Evolutionary conservation across 192 early-diverging fungal genomes (phyloP), one percentile per base, ranked within the genome.

Genomic region (Pilobolus umbonatus): DNA sequence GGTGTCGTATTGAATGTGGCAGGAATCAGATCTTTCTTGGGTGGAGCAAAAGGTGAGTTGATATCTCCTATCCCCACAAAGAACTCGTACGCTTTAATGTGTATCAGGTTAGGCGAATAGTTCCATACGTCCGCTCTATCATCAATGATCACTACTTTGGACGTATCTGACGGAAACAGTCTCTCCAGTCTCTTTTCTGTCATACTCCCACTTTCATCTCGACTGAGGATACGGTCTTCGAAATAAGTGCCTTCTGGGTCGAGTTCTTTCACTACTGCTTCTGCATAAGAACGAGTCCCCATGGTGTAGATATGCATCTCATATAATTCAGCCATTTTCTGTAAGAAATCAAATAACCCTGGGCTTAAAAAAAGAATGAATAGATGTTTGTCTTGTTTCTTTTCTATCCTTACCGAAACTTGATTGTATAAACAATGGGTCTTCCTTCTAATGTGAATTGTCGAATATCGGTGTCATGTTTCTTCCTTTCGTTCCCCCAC

Each of bases 281-380:
- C 80, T 38, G 97, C 97, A 69, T 99, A 99, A 21, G 84, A 77
- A 12, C 94, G 82, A 3, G 94, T 91, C 29, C 97, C 97, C 95
- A 98, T 96, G 1, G 97, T 99, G 67, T 99, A 99, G 53, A 99
- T 94, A 67, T 99, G 97, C 72, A 98, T 75, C 73, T 99, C 97
- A 61, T 90, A 99, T 2, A 85, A 24, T 55, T 83, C 58, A 1
- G 77, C 69, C 7, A 94, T 65, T 34, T 76, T 64, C 34, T 77
- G 64, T 21, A 99, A 68, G 61, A 99, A 98, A 29, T 87, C 82
- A 21, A 73, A 78, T 19, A 95, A 78, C 1, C 85, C 85, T 0
- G 96, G 96, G 30, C 96, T 84, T 60, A 35, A 35, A 24, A 36
- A 22, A 45, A 60, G 53, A 34, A 39, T 28, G 10, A 36, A 54